phyloP scores from a whole-genome alignment of 176 grass and related monocot genomes.

The Cymbopogon citratus region DNA sequence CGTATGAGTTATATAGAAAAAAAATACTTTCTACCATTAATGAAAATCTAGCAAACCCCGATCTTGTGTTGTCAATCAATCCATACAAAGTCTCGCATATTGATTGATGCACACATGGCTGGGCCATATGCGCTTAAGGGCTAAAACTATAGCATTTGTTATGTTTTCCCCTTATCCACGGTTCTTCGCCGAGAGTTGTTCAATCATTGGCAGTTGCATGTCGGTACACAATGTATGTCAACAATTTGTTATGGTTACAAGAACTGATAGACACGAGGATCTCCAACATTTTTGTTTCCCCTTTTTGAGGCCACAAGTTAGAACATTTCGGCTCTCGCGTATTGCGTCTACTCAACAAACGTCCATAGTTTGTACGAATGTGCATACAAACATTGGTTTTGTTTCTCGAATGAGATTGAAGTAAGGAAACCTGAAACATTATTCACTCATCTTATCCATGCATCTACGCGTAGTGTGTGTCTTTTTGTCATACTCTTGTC shows the following conservation, averaged over 20 bases:
- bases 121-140: not conserved
- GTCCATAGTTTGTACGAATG: not conserved
- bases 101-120: not conserved
- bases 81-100: not conserved
- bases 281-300: too few relatives aligned
- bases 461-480: not conserved
- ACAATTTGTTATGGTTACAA: not conserved
- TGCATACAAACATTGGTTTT: not conserved
- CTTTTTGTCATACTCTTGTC: not conserved
- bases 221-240: not conserved
- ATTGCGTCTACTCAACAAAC: not conserved
- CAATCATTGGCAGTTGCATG: not conserved
- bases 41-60: not conserved
- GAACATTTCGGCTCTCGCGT: not conserved
- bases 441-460: not conserved
- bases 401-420: not conserved
- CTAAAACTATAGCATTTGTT: not conserved
- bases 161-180: not conserved
- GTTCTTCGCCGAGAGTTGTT: not conserved
- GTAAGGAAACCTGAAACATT: not conserved
- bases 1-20: too few relatives aligned
- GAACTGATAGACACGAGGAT: not conserved
- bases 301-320: not conserved
- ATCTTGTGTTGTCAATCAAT: not conserved
- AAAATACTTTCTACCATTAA: not conserved